Base-by-base conservation (phyloP, 2,329 filamentous ascomycete genomes). In the Hymenoscyphus scutula region DNA sequence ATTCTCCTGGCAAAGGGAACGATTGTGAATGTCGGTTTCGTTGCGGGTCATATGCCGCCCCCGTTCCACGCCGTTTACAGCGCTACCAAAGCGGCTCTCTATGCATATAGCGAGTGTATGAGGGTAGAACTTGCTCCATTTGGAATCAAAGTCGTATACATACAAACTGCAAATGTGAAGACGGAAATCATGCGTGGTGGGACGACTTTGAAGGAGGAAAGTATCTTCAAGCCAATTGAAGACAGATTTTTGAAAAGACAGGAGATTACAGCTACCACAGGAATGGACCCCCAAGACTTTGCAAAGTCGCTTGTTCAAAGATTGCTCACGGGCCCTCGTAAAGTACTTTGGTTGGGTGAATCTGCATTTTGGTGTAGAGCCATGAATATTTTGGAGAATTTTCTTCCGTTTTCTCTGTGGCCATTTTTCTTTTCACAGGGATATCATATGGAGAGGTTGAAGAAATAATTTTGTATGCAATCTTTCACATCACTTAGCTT, bases 1-100 rank as follows among this genome's bases (percentile, higher is more conserved):
- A 48, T 74, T 27, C 71, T 74, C 11, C 34, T 51, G 13, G 59
- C 67, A 5, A 68, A 69, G 34, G 73, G 71, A 5, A 70, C 63
- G 3, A 70, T 74, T 23, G 68, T 73, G 25, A 73, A 74, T 56
- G 71, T 74, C 23, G 48, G 59, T 19, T 67, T 63, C 0, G 41
- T 67, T 37, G 58, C 59, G 7, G 56, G 58, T 25, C 56, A 53
- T 45, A 23, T 59, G 17, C 64, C 65, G n/a, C 25, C 61, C 2
- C 63, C 57, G 10, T 68, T 58, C 56, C 30, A 51, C 25, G 66
- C 62, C 8, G 58, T 64, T 23, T 69, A 67, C 57, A 64, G 66
- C 38, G 66, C 63, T 3, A 58, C 60, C 53, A 69, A 69, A 57
- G 61, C 66, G 5, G 66, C 66, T 5, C 13, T 69, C 6, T 54